A percentile compares a stretch with the other conserved stretches of the same genome.
phyloP scores from a whole-genome alignment of 1,284 basidiomycete genomes.

The Trichosporon sp. region DNA sequence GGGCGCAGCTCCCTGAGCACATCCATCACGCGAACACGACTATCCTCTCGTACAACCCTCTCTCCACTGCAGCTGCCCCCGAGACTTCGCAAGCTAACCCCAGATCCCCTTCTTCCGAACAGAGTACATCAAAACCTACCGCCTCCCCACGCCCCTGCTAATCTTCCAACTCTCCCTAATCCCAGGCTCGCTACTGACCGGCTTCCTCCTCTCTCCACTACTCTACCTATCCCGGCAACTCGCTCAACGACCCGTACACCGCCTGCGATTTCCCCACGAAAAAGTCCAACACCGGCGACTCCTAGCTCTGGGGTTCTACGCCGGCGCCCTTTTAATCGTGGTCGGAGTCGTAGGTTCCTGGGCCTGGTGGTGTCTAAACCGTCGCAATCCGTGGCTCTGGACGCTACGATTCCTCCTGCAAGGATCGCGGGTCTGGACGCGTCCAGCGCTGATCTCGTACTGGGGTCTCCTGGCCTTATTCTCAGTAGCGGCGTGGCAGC shows the following conservation, averaged over 20 bases:
- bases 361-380: slow-evolving; percentile 80
- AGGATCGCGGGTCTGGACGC: slow-evolving; percentile 72
- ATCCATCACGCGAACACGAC: too few relatives aligned
- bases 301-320: slow-evolving; percentile 81
- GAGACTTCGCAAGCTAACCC: slow-evolving; percentile 11
- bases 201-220: slow-evolving; percentile 89
- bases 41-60: too few relatives aligned
- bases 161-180: slow-evolving; percentile 90
- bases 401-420: slow-evolving; percentile 66
- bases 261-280: slow-evolving; percentile 80
- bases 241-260: slow-evolving; percentile 82
- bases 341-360: slow-evolving; percentile 84
- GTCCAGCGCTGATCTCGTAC: slow-evolving; percentile 71
- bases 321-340: slow-evolving; percentile 69
- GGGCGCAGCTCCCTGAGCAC: too few relatives aligned
- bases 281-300: slow-evolving; percentile 76
- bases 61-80: too few relatives aligned
- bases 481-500: slow-evolving; percentile 88
- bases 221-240: slow-evolving; percentile 88
- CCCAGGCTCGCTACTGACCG: slow-evolving; percentile 82
- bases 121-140: slow-evolving; percentile 86
- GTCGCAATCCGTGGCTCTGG: slow-evolving; percentile 87
- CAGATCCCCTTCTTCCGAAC: slow-evolving; percentile 75
- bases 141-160: slow-evolving; percentile 85
- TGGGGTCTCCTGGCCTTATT: slow-evolving; percentile 75